These are phyloP conservation scores for Eudorina sp. DNA, from an alignment of 139 green algal genomes.

Conservation along the genomic window DNA sequence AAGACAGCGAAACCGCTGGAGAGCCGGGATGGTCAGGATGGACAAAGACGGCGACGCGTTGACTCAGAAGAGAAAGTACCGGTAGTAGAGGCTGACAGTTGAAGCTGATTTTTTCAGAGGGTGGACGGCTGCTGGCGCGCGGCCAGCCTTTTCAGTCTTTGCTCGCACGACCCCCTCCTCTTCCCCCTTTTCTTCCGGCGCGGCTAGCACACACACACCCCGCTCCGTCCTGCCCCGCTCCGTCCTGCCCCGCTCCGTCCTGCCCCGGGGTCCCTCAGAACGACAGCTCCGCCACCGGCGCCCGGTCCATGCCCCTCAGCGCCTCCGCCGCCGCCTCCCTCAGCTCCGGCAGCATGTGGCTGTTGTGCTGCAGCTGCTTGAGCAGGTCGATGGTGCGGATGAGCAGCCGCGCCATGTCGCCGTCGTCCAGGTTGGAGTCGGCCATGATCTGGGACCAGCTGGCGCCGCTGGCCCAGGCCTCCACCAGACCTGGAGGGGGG, in stretches of 20 bases:
- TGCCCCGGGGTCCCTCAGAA: constrained; percentile 18
- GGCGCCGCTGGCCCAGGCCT: constrained; percentile 84
- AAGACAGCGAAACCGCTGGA: too few relatives aligned
- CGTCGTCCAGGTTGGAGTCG: constrained; percentile 85
- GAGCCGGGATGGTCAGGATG: too few relatives aligned
- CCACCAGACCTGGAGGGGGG: constrained; percentile 75
- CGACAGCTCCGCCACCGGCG: constrained; percentile 81
- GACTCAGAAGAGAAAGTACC: too few relatives aligned
- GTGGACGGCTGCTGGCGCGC: too few relatives aligned
- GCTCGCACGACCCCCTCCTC: background rate
- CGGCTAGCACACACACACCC: too few relatives aligned
- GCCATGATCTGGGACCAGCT: constrained; percentile 78
- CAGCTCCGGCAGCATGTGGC: constrained; percentile 71
- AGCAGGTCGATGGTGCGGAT: constrained; percentile 85
- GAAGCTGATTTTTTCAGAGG: too few relatives aligned
- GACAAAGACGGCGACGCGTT: too few relatives aligned
- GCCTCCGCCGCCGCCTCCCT: constrained; percentile 65
- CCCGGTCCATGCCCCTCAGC: constrained; percentile 77
- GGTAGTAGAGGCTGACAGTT: too few relatives aligned
- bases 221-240: background rate
- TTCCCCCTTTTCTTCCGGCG: background rate
- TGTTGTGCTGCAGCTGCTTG: constrained; percentile 74
- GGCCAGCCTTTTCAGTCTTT: too few relatives aligned
- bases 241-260: background rate
- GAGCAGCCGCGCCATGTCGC: constrained; percentile 89